Percentiles rank a stretch among this genome's conserved stretches.
These are phyloP conservation scores for Plenodomus biglobosus DNA, from an alignment of 2,329 filamentous ascomycete genomes.

Conservation along the genomic window DNA sequence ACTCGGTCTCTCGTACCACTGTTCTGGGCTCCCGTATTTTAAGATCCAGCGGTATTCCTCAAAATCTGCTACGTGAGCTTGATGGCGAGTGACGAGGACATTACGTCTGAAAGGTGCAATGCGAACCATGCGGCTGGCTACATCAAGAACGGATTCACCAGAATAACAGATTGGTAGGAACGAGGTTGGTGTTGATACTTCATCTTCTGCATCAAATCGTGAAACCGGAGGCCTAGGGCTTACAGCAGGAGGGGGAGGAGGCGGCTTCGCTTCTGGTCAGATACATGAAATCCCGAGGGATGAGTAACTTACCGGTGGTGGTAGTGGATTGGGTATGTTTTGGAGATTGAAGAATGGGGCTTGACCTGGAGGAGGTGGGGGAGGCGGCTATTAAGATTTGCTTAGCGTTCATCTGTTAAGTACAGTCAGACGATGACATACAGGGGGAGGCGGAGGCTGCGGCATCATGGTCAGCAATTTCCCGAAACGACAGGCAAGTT, in stretches of 20 bases:
- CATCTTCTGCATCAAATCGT: conserved; percentile 3
- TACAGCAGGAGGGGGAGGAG: conserved; percentile 12
- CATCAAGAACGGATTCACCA: conserved; percentile 14
- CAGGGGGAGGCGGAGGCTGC: conserved; percentile 5
- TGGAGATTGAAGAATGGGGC: background rate
- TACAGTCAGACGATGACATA: background rate
- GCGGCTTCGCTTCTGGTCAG: conserved; percentile 3
- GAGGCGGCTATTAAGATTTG: conserved; percentile 9
- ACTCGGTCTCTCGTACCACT: conserved; percentile 36
- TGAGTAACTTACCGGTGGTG: conserved; percentile 11
- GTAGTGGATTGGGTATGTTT: conserved; percentile 4
- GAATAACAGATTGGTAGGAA: conserved; percentile 29
- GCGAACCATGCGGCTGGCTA: conserved; percentile 16
- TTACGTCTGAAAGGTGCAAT: conserved; percentile 31
- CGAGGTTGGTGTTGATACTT: conserved; percentile 13
- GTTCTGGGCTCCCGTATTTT: conserved; percentile 23
- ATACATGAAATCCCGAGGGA: background rate
- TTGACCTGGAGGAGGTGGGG: conserved; percentile 8
- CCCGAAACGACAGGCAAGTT: no score
- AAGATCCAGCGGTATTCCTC: conserved; percentile 36
- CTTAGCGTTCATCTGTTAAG: background rate
- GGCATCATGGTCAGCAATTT: no score
- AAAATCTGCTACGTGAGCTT: conserved; percentile 27
- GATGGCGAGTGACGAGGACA: conserved; percentile 25
- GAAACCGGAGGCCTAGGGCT: background rate